Evolutionary conservation across 768 basidiomycete genomes (phyloP).

Genomic region (Trametes meyenii): DNA sequence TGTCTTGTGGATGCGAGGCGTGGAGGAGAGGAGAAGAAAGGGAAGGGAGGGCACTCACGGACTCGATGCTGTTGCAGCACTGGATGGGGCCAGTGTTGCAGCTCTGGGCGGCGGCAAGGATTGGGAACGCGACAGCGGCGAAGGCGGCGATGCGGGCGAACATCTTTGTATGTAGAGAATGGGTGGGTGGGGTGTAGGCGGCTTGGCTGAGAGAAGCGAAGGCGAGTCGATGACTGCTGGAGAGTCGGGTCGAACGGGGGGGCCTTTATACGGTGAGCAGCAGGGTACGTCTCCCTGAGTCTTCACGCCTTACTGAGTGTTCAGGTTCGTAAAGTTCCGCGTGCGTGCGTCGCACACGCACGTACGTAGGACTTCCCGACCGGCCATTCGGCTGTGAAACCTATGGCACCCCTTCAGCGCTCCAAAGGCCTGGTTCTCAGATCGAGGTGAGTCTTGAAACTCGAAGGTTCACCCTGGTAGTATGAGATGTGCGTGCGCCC

Average conservation of each 20-base stretch:
- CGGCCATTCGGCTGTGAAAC: no score
- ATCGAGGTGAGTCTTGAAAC: no score
- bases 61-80: conserved; percentile 34
- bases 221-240: conserved; percentile 14
- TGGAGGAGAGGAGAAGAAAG: neutral
- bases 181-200: neutral
- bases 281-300: neutral
- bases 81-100: conserved; percentile 36
- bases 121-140: conserved; percentile 15
- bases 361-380: no score
- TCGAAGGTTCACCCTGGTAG: no score
- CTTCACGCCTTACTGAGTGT: neutral
- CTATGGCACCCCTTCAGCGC: no score
- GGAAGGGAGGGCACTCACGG: conserved; percentile 12
- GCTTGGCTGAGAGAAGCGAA: neutral
- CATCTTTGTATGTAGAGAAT: conserved; percentile 2
- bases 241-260: neutral
- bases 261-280: conserved; percentile 2
- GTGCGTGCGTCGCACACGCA: no score
- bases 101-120: conserved; percentile 8
- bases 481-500: no score
- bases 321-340: neutral
- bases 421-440: no score
- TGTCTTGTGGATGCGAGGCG: no score
- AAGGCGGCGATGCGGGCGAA: conserved; percentile 17